Percentiles rank a stretch among this genome's conserved stretches.
These are phyloP conservation scores for Arabidopsis lyrata DNA, from an alignment of 441 rosid species.

Conservation along the genomic window DNA sequence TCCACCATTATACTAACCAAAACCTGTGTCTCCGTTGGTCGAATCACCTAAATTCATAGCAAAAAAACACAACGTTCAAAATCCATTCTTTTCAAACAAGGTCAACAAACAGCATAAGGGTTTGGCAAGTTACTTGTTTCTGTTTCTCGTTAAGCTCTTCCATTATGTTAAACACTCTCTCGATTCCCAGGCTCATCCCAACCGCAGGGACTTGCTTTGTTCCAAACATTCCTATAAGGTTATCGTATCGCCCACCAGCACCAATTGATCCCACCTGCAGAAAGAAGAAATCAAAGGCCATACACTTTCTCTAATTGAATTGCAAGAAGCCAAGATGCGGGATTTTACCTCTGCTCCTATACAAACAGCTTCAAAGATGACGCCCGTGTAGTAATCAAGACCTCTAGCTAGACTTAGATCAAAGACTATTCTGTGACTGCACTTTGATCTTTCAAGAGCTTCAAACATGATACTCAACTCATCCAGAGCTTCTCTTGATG, in stretches of 20 bases:
- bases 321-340: neutral
- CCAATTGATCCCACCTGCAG: conserved; percentile 93
- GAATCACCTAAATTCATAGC: conserved; percentile 49
- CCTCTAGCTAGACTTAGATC: conserved; percentile 98
- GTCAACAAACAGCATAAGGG: neutral
- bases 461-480: conserved; percentile 83
- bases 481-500: conserved; percentile 71
- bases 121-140: conserved; percentile 58
- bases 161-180: conserved; percentile 90
- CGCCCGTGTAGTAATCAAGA: conserved; percentile 96
- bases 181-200: conserved; percentile 97
- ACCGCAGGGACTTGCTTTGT: conserved; percentile 90
- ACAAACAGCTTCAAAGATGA: conserved; percentile 87
- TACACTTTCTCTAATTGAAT: neutral
- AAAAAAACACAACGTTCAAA: neutral
- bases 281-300: neutral
- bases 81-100: neutral
- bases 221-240: conserved; percentile 91
- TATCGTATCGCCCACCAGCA: conserved; percentile 96
- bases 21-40: conserved; percentile 81
- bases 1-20: conserved; percentile 61
- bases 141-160: conserved; percentile 60
- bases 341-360: conserved; percentile 74
- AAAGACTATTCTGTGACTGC: conserved; percentile 81
- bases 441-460: conserved; percentile 78